Evolutionary conservation across 352 stramenopile genomes (phyloP), one percentile per base, ranked within the genome.

Genomic region (Globisporangium echinulatum): DNA sequence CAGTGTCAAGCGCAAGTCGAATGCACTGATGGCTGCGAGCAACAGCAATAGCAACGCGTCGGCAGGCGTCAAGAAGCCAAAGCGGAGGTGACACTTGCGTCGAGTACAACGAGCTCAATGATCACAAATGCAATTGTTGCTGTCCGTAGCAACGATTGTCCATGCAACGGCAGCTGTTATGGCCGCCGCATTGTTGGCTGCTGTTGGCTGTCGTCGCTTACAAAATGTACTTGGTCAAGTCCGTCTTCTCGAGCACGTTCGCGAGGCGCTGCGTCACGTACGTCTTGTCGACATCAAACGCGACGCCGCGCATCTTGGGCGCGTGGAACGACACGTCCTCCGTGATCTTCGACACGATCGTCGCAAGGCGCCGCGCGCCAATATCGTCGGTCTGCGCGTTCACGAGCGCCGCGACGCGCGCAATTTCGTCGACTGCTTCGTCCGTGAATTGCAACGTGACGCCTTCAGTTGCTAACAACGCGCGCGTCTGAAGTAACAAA

Each of bases 301-400:
- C 74, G 59, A 88, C 69, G 43, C 79, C 79, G 49, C 75, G 74
- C 79, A 94, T 89, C 66, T 98, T 94, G 5, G 96, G 87, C 7
- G 97, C 94, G 62, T 99, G 85, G 75, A 99, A 99, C 58, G 90
- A 98, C 36, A 99, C 95, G 51, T 98, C 89, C 72, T 99, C 97
- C 58, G 98, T 96, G 59, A 99, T 97, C 59, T 97, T 92, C 73
- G 98, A 97, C 67, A 99, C 77, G 61, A 93, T 87, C 15, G 97
- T 99, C 67, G 98, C 96, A 49, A 99, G 79, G 49, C 97, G 89
- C 43, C 97, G 79, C 13, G 97, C 97, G 51, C 97, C 97, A 69
- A 99, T 99, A 79, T 99, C 98, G 75, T 99, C 94, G 3, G 97
- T 95, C 51, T 96, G 96, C 52, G 91, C 88, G 77, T 99, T 99